These are phyloP conservation scores for Fusarium verticillioides DNA, from an alignment of 2,329 filamentous ascomycete species.

Conservation along the genomic window DNA sequence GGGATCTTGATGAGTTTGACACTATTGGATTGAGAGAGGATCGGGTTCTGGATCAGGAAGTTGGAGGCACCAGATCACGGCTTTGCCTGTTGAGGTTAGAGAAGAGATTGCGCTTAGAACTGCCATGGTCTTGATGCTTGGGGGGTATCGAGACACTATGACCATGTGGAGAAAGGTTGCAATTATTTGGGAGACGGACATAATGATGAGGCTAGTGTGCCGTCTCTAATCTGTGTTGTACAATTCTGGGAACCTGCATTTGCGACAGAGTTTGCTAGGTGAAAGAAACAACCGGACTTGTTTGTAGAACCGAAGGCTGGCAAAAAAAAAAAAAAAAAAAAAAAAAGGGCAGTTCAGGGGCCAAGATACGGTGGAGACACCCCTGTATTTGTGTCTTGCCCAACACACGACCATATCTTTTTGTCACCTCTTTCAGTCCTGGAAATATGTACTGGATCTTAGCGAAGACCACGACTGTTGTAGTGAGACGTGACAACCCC, in stretches of 20 bases:
- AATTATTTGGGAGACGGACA: neutral
- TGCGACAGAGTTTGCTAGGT: neutral
- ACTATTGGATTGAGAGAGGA: neutral
- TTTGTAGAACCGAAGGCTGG: neutral
- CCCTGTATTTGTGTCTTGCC: neutral
- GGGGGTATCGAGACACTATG: neutral
- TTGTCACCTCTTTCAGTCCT: neutral
- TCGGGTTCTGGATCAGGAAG: constrained; percentile 15
- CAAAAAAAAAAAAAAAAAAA: constrained; percentile 3
- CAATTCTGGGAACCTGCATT: neutral
- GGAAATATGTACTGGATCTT: neutral
- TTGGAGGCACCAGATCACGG: constrained; percentile 23
- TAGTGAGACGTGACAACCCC: constrained; percentile 3
- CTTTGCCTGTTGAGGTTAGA: constrained; percentile 8
- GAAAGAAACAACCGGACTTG: neutral
- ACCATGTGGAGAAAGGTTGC: neutral
- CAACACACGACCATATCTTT: neutral
- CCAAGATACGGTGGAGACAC: neutral
- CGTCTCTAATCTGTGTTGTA: neutral
- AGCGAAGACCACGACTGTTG: neutral
- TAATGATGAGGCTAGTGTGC: neutral
- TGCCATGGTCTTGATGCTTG: constrained; percentile 5
- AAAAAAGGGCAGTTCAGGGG: neutral
- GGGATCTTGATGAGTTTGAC: neutral
- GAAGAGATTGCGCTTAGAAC: constrained; percentile 19